Evolutionary conservation across 1,284 basidiomycete genomes (phyloP).

Genomic region (Vanrija humicola): DNA sequence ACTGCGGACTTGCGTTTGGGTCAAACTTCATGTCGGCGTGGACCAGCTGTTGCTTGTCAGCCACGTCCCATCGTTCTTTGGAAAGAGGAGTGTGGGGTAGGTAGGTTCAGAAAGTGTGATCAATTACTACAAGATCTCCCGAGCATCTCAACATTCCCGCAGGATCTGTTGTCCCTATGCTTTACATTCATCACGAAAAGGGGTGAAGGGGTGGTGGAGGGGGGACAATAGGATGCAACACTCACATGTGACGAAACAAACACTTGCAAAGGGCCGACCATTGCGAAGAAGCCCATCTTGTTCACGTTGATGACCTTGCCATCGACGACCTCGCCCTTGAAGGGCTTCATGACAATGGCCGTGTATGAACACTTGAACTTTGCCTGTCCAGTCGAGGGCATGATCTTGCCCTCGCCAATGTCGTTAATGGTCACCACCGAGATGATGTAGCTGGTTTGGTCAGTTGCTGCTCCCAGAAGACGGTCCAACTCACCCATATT

Average conservation of each 20-base stretch:
- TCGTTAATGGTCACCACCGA: constrained; percentile 86
- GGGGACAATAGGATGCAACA: constrained; percentile 11
- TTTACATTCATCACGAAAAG: constrained; percentile 26
- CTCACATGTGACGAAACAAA: constrained; percentile 91
- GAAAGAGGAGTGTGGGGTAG: constrained; percentile 1
- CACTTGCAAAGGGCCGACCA: constrained; percentile 86
- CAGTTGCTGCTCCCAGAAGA: background rate
- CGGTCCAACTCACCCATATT: constrained; percentile 60
- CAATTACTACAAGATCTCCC: constrained; percentile 51
- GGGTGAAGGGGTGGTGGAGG: background rate
- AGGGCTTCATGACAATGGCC: constrained; percentile 94
- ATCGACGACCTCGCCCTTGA: constrained; percentile 98
- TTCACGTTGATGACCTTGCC: constrained; percentile 93
- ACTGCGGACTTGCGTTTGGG: constrained; percentile 86
- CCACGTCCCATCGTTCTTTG: background rate
- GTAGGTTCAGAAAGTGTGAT: constrained; percentile 39
- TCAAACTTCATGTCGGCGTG: constrained; percentile 90
- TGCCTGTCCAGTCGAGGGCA: constrained; percentile 87
- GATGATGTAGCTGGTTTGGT: constrained; percentile 74
- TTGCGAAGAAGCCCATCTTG: constrained; percentile 62
- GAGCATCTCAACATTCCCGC: constrained; percentile 45
- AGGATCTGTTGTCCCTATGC: constrained; percentile 42
- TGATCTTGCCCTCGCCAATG: constrained; percentile 84
- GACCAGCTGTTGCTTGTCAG: constrained; percentile 62
- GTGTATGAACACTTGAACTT: constrained; percentile 87